Base-by-base conservation (phyloP, 2,329 filamentous ascomycete species). In the Aspergillus sp. region DNA sequence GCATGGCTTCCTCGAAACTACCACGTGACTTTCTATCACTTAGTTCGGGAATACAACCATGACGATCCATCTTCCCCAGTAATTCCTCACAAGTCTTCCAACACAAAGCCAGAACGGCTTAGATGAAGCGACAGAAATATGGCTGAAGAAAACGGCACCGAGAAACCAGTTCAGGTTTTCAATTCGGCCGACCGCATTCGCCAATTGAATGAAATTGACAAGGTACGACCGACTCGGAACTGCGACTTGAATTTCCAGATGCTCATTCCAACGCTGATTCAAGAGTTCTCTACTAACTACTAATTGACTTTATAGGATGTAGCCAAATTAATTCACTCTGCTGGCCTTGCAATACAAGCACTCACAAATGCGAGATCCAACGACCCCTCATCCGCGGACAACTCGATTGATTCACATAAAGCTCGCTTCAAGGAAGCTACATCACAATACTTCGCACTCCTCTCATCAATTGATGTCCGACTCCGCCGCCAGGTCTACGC, bases 161-260 rank as follows among this genome's bases (percentile, higher is more conserved):
- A 64, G 30, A 61, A 69, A 48, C 58, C 68, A 7, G 64, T 72
- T 52, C 63, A 70, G 42, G 68, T 66, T n/a, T 89, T 93, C 64
- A 89, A 86, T 9, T 83, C 89, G 34, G 83, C 88, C 41, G 89
- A 96, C 71, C 90, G 89, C 63, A 91, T 96, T 63, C 81, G 87
- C 57, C 90, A 96, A 68, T 84, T 96, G 56, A 89, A 87, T 65
- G 85, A 88, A 42, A 89, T 96, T 66, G 91, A 96, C 76, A 84
- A 84, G 68, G 86, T 87, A 70, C 40, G 58, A 52, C 27, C 11
- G 15, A 40, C 40, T 42, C 40, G 9, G 30, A 33, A 17, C 41
- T 44, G 39, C 42, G 42, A 42, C 27, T 12, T 49, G 37, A 58
- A 19, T n/a, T 39, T 22, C 27, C 27, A n/a, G 27, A 57, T 30